Evolutionary conservation across 768 basidiomycete genomes (phyloP).

Genomic region (Collybia sordida): DNA sequence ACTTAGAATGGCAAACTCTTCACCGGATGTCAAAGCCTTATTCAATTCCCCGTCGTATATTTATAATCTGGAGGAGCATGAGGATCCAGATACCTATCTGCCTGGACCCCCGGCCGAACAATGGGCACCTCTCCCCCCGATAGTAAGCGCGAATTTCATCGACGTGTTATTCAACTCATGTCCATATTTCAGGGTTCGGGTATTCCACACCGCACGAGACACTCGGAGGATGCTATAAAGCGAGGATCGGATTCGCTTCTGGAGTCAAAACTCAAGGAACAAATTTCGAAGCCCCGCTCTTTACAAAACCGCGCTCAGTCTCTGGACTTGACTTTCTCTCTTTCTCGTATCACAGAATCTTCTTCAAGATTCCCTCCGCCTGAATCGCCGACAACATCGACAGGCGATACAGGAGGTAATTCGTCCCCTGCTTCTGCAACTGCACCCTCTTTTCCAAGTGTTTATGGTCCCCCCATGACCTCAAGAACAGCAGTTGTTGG

Average conservation of each 20-base stretch:
- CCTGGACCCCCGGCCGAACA: conserved; percentile 61
- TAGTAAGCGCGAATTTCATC: conserved; percentile 44
- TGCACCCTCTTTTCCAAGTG: conserved; percentile 82
- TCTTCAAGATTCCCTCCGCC: conserved; percentile 60
- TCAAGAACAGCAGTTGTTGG: conserved; percentile 43
- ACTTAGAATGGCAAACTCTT: conserved; percentile 82
- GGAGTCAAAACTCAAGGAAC: conserved; percentile 82
- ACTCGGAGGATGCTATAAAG: conserved; percentile 74
- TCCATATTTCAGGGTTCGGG: conserved; percentile 54
- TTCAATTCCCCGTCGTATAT: conserved; percentile 87
- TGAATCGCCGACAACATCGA: conserved; percentile 80
- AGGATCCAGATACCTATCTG: conserved; percentile 63
- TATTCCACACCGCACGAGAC: conserved; percentile 64
- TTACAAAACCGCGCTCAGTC: conserved; percentile 87
- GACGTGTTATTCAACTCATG: conserved; percentile 12
- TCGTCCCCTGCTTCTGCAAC: conserved; percentile 80
- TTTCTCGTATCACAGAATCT: conserved; percentile 78
- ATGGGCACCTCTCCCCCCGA: conserved; percentile 76
- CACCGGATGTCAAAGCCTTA: conserved; percentile 92
- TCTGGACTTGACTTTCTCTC: conserved; percentile 82
- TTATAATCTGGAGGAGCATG: conserved; percentile 74
- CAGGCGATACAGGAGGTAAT: conserved; percentile 70
- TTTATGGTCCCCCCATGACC: conserved; percentile 67
- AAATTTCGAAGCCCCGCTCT: conserved; percentile 73
- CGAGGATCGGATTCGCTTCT: conserved; percentile 83